Conservation (phyloP, 2,329 filamentous ascomycete species). For the Colletotrichum agaves region DNA sequence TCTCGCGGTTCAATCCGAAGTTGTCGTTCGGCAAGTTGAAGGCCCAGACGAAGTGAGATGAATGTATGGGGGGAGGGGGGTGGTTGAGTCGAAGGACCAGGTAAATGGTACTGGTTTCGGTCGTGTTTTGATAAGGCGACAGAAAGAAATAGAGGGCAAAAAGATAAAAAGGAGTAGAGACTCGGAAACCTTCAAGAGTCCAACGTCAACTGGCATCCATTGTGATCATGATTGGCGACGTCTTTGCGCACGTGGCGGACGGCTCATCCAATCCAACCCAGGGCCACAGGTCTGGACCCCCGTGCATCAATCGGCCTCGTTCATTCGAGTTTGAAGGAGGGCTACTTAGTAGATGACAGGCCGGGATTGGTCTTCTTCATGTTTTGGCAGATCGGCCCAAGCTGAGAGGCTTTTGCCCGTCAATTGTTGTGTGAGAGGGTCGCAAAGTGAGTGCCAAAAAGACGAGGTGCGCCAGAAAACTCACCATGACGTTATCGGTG, state of each 20-base stretch:
- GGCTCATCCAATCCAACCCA: constrained; percentile 1
- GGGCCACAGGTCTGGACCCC: neutral
- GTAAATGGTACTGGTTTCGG: neutral
- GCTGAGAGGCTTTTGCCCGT: neutral
- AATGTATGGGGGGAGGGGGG: neutral
- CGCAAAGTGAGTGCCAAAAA: neutral
- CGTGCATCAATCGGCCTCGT: constrained; percentile 11
- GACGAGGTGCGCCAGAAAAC: neutral
- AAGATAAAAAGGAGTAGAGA: neutral
- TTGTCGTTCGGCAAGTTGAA: constrained; percentile 43
- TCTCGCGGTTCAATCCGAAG: constrained; percentile 21
- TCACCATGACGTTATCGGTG: constrained; percentile 37
- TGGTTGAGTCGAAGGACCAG: neutral
- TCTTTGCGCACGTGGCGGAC: constrained; percentile 23
- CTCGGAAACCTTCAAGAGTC: neutral
- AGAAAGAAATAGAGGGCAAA: too few species aligned
- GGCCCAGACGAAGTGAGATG: neutral
- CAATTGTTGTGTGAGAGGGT: neutral
- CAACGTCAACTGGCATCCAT: neutral
- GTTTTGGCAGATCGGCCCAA: neutral
- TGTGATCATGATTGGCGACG: constrained; percentile 1
- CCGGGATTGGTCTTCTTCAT: neutral
- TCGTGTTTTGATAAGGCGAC: neutral
- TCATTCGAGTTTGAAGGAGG: constrained; percentile 10
- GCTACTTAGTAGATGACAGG: constrained; percentile 2